Evolutionary conservation across 257 asterid species (phyloP), one percentile per base, ranked within the genome.

Genomic region (Scutellaria galericulata): DNA sequence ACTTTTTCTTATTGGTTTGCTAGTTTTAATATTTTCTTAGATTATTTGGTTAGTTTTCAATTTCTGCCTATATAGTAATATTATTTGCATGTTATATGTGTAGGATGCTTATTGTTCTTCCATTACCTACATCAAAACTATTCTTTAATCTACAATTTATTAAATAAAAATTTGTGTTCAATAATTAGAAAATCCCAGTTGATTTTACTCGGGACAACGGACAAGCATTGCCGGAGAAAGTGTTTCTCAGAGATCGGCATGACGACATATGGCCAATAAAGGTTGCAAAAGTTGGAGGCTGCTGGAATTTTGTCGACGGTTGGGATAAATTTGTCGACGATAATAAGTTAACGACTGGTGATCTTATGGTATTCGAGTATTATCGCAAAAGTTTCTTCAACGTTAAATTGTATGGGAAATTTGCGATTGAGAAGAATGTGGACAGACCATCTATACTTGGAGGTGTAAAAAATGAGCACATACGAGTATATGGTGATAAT

Each of bases 311-410:
- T 10, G 27, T 27, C 0, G 60, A 54, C 3, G 78, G 78, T 6
- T 64, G 72, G 78, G 59, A 44, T 6, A 24, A 41, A 7, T 73
- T 73, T 13, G 44, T 44, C 18, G 18, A 8, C 0, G 66, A 73
- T 6, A 73, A 73, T 53, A 13, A 2, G 1, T 6, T 73, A 9
- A 14, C 20, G 6, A n/a, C 27, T 3, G 46, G 40, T 5, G 72
- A 73, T 27, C 51, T 73, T n/a, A 5, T 73, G 54, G 66, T 31
- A 1, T 73, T 73, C 35, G 22, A 31, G 7, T 31, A 64, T 46
- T 4, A 12, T 2, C 1, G 11, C 5, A 6, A 44, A 0, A 10
- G 9, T 15, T 1, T 20, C 8, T 68, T 68, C 7, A 20, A 54
- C 15, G 64, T 68, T 3, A 68, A 54, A 41, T 0, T 68, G 8